Evolutionary conservation across 805 yeast species (phyloP), one percentile per base, ranked within the genome.

Genomic region (Yamadazyma nakazawae): DNA sequence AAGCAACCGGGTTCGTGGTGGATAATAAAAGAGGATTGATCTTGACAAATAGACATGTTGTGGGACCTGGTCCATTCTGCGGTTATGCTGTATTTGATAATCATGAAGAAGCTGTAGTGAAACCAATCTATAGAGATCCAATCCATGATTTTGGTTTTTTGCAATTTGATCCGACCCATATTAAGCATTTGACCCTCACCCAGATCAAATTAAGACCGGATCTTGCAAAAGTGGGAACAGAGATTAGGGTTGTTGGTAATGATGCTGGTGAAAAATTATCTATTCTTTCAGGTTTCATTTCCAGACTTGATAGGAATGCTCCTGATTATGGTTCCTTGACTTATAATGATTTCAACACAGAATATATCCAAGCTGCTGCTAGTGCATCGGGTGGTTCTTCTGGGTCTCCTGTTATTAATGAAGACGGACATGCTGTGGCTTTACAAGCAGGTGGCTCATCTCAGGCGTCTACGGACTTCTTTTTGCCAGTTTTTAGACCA

Each of bases 1-100:
- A 91, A 64, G 97, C 97, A n/a, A 88, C 97, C 0, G 97, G 97
- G 2, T 91, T 91, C 63, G 89, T 91, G 5, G 97, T 91, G 10
- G 97, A 91, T 63, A 76, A 92, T 2, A 72, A 78, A 46, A 66
- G 80, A 21, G 97, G 97, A 13, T 79, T 90, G 49, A 89, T 91
- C 51, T 74, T 91, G 62, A 91, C 97, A 10, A 91, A 91, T 67
- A 78, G 97, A 60, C 97, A 91, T 60, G 97, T 91, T 41, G 97
- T 90, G 36, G 96, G 96, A 2, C 90, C 97, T 0, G 96, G 97
- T 14, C 97, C 97, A 1, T 90, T 91, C 63, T 78, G 82, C 31
- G 97, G 97, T 0, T 88, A 85, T 59, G 96, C 88, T 0, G 89
- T 91, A 1, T 91, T 91, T 60, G 96, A 91, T 60, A 91, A 91